phyloP scores from a whole-genome alignment of 495 filamentous ascomycete genomes.

The Tuber brumale region DNA sequence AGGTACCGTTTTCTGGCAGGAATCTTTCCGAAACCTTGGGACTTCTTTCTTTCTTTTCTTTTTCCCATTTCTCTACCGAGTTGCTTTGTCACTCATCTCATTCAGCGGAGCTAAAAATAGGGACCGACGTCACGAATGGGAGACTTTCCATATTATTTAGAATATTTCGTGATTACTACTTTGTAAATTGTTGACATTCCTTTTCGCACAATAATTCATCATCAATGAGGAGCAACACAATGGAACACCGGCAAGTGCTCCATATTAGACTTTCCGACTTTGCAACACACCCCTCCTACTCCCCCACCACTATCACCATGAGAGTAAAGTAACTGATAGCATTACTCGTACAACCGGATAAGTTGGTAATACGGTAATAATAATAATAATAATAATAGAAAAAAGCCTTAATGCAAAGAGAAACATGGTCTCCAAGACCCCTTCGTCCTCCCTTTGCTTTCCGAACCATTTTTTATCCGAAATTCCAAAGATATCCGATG shows the following conservation, averaged over 20 bases:
- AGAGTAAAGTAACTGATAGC: neutral
- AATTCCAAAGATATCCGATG: neutral
- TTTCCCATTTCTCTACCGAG: neutral
- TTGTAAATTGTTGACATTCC: neutral
- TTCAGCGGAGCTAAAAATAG: neutral
- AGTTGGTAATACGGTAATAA: neutral
- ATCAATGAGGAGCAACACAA: neutral
- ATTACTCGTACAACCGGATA: neutral
- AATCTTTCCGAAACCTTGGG: neutral
- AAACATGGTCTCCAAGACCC: neutral
- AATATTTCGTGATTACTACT: neutral
- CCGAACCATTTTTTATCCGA: neutral
- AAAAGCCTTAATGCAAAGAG: neutral
- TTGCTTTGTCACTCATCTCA: neutral
- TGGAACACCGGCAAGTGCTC: neutral
- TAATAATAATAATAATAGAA: neutral
- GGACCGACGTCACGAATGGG: neutral
- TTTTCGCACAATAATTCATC: neutral
- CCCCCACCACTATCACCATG: neutral
- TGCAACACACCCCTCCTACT: neutral
- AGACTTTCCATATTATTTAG: neutral
- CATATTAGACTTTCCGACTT: neutral
- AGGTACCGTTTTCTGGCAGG: neutral
- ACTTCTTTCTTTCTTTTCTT: neutral
- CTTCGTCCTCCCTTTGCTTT: neutral